Conservation (phyloP, 164 flowering plant species). For the Cinnamomum chago region DNA sequence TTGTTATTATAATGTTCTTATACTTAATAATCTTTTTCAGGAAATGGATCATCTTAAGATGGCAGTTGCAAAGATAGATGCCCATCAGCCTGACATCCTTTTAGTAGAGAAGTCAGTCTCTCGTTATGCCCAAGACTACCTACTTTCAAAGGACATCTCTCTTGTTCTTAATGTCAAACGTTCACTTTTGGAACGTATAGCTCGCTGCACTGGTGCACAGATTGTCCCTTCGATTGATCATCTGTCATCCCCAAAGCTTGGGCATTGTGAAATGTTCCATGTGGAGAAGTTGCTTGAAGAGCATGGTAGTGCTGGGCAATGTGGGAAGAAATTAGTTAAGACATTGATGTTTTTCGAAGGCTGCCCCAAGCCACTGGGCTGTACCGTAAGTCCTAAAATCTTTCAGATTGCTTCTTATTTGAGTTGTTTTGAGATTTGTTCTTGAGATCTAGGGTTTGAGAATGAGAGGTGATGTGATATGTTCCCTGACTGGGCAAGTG, state of each 20-base stretch:
- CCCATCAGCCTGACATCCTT: slow-evolving; percentile 75
- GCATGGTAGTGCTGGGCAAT: slow-evolving; percentile 80
- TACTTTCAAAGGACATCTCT: slow-evolving; percentile 82
- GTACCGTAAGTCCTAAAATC: slow-evolving; percentile 59
- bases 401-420: not conserved
- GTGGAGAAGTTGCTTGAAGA: slow-evolving; percentile 76
- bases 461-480: too few species aligned
- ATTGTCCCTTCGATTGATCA: slow-evolving; percentile 93
- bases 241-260: slow-evolving; percentile 70
- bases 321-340: slow-evolving; percentile 73
- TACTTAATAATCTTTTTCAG: slow-evolving; percentile 28
- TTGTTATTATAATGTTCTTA: slow-evolving; percentile 7
- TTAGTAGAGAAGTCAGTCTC: slow-evolving; percentile 97
- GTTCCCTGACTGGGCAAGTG: too few species aligned
- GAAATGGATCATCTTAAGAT: slow-evolving; percentile 97
- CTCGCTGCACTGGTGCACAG: slow-evolving; percentile 89
- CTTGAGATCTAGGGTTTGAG: too few species aligned
- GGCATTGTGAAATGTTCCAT: slow-evolving; percentile 72
- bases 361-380: slow-evolving; percentile 91
- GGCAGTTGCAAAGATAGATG: slow-evolving; percentile 92
- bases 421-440: too few species aligned
- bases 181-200: slow-evolving; percentile 91
- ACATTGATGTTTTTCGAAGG: slow-evolving; percentile 92
- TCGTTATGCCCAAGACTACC: slow-evolving; percentile 85
- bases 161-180: slow-evolving; percentile 87